Percentiles rank a stretch among this genome's conserved stretches.
These are phyloP conservation scores for Mallotus repandus DNA, from an alignment of 441 rosid genomes.

Conservation along the genomic window DNA sequence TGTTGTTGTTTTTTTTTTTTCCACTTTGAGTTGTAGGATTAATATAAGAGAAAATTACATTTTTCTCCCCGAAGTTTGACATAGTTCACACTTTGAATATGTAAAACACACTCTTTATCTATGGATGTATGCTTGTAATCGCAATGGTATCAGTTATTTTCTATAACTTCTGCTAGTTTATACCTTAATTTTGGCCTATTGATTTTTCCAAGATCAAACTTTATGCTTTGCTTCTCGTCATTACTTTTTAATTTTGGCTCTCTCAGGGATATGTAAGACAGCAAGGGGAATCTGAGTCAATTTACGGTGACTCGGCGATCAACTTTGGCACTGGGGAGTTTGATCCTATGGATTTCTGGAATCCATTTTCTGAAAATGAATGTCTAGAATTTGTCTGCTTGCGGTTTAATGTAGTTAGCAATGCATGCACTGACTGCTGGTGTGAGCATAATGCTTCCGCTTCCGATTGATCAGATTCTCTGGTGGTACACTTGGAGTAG, in stretches of 20 bases:
- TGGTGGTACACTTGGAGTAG: too few species aligned
- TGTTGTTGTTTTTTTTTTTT: too few species aligned
- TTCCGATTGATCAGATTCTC: too few species aligned
- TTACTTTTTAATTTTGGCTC: background rate
- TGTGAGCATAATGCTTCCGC: too few species aligned
- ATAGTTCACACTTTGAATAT: too few species aligned
- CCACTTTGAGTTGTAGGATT: too few species aligned
- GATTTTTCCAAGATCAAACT: background rate
- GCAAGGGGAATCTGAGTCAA: conserved; percentile 71
- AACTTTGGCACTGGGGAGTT: conserved; percentile 79
- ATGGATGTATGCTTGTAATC: too few species aligned
- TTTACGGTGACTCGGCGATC: conserved; percentile 53
- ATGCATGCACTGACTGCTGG: too few species aligned
- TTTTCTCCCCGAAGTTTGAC: too few species aligned
- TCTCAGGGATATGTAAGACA: conserved; percentile 36
- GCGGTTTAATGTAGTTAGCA: too few species aligned
- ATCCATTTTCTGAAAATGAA: conserved; percentile 53
- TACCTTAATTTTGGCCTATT: background rate
- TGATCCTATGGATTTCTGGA: conserved; percentile 61
- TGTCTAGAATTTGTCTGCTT: conserved; percentile 21
- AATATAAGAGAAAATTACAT: too few species aligned
- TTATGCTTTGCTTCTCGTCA: background rate
- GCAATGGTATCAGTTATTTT: background rate
- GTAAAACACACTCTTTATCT: too few species aligned
- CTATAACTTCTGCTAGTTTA: background rate